These are phyloP conservation scores for Trichoderma gamsii DNA, from an alignment of 495 filamentous ascomycete species.

Conservation along the genomic window DNA sequence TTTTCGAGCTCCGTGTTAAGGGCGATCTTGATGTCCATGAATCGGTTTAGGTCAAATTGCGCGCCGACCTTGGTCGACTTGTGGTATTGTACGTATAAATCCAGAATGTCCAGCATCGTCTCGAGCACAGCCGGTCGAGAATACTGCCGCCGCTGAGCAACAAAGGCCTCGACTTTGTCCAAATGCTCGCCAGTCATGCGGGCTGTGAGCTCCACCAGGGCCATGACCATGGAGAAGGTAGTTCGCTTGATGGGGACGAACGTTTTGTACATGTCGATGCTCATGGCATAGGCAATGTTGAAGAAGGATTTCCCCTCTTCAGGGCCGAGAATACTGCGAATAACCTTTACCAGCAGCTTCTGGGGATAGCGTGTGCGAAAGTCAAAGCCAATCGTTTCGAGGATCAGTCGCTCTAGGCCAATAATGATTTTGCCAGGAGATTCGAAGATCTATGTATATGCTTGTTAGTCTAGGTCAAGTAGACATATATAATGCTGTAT, in stretches of 20 bases:
- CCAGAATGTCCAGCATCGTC: conserved; percentile 77
- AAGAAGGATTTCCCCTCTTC: conserved; percentile 42
- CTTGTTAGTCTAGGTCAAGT: no score
- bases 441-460: conserved; percentile 62
- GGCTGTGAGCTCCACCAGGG: conserved; percentile 73
- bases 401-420: conserved; percentile 83
- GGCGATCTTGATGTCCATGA: conserved; percentile 76
- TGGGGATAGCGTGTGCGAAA: conserved; percentile 89
- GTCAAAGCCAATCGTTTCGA: conserved; percentile 90
- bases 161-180: conserved; percentile 32
- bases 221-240: conserved; percentile 69
- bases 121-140: conserved; percentile 70
- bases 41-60: conserved; percentile 61
- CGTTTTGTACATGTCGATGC: conserved; percentile 84
- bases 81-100: conserved; percentile 77
- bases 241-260: conserved; percentile 86
- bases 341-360: conserved; percentile 71
- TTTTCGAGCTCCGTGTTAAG: conserved; percentile 68
- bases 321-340: conserved; percentile 44
- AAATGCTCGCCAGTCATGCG: conserved; percentile 39
- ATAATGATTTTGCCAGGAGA: conserved; percentile 67
- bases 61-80: conserved; percentile 65
- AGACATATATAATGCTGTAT: background rate
- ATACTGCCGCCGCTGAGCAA: conserved; percentile 48
- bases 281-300: conserved; percentile 67